Evolutionary conservation across 225 moss, liverwort and hornwort genomes (phyloP), one percentile per base, ranked within the genome.

Genomic region (Polytrichum formosum): DNA sequence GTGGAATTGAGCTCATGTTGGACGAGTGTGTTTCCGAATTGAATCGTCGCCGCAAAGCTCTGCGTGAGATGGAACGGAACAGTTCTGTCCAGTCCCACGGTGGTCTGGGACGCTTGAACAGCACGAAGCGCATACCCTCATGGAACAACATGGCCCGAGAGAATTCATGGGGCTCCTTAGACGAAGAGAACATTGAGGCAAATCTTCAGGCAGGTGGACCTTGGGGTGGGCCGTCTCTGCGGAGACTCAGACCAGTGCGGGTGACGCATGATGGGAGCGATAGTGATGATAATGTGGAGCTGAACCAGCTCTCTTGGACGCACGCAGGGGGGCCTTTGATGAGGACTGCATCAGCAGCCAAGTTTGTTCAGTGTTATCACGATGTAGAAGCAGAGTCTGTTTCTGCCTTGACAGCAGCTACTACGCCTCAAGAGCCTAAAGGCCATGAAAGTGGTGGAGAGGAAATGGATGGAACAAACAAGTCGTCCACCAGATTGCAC

Each of bases 1-100:
- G 98, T 72, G 98, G 98, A 33, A 98, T 98, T 56, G 98, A 98
- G 74, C 77, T 98, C 16, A 94, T 94, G 92, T 78, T 98, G 72
- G 98, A 98, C 69, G 92, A 94, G 75, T 98, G 98, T 65, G 92
- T 98, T 18, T 88, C 91, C 0, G 94, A 98, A 73, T 82, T 98
- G 23, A 90, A 86, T 54, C 92, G 91, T 9, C 90, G 98, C 46
- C 86, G 94, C 27, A 98, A 94, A 84, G 81, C 76, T 17, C 79
- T 83, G 21, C 85, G 91, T 23, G 91, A 94, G 66, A 77, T 82
- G 19, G 88, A 87, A 73, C 85, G 87, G 58, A 84, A 82, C 60
- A 83, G 64, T 53, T 78, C 81, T 61, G 73, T 81, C 46, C 81
- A 85, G 68, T 74, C 72, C 21, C 88, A 77, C 25, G 79, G 81